A percentile compares a stretch with the other conserved stretches of the same genome.
Conservation (phyloP, 1,284 basidiomycete species). For the Golubevia sp. region DNA sequence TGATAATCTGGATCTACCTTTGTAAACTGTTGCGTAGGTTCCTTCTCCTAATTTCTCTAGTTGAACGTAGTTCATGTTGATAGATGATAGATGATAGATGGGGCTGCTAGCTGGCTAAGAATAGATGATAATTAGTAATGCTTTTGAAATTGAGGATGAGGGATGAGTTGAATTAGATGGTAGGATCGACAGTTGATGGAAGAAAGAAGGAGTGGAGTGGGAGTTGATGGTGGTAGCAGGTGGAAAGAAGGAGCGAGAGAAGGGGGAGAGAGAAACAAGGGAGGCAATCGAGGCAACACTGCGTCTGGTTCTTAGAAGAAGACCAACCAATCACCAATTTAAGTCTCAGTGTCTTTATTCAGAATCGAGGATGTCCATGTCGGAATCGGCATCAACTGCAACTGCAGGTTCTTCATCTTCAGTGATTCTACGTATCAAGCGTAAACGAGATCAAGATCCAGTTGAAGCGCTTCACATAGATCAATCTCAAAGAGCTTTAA, state of each 20-base stretch:
- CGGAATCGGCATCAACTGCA: no score
- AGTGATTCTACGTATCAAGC: conserved; percentile 49
- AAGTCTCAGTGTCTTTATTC: no score
- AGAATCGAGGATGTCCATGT: no score
- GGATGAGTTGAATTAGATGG: background rate
- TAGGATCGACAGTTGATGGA: no score
- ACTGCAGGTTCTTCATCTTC: background rate
- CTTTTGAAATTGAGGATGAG: background rate
- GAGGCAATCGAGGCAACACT: no score
- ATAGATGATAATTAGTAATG: background rate
- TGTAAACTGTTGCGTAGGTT: conserved; percentile 61
- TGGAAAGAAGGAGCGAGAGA: no score
- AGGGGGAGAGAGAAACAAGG: no score
- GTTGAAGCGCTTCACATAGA: conserved; percentile 47
- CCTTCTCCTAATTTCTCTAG: conserved; percentile 60
- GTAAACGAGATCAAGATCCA: conserved; percentile 45
- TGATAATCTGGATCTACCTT: conserved; percentile 55
- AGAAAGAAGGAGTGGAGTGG: no score
- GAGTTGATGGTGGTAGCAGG: no score
- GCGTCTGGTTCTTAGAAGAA: no score
- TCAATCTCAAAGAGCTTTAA: background rate
- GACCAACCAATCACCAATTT: no score
- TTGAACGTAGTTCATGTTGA: conserved; percentile 55
- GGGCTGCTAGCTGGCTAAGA: background rate
- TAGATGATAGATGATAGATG: background rate